These are phyloP conservation scores for Phytopythium montanum DNA, from an alignment of 352 stramenopile genomes.

Conservation along the genomic window DNA sequence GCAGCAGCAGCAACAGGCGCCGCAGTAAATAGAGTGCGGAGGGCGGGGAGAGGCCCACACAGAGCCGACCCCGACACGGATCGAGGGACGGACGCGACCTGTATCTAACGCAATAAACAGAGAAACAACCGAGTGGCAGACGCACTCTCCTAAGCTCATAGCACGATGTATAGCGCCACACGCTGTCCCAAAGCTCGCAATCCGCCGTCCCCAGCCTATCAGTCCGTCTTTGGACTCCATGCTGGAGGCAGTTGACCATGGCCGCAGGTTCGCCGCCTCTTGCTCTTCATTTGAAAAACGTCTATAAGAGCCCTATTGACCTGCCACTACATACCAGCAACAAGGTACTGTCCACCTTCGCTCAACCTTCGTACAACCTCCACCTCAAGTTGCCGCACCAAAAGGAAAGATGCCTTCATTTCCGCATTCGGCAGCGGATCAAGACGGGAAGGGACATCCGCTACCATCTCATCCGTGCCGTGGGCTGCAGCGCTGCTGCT, in stretches of 20 bases:
- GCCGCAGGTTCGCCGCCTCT: not conserved
- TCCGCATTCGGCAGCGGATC: not conserved
- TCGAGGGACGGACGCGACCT: not conserved
- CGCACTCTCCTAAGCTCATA: not conserved
- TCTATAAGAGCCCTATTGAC: not conserved
- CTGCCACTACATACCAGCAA: not conserved
- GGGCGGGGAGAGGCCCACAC: too few species aligned
- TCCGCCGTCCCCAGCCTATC: not conserved
- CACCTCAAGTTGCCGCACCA: not conserved
- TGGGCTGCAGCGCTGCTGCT: too few species aligned
- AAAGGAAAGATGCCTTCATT: not conserved
- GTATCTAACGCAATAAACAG: conserved; percentile 4
- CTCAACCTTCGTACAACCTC: not conserved
- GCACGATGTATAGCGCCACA: not conserved
- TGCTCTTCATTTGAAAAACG: not conserved
- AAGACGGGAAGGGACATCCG: not conserved
- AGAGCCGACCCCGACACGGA: not conserved
- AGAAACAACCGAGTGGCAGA: not conserved
- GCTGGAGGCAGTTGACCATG: not conserved
- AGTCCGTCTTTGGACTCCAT: not conserved
- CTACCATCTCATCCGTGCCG: not conserved
- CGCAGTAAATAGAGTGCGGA: conserved; percentile 13
- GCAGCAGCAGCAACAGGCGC: conserved; percentile 40
- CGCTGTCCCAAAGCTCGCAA: not conserved
- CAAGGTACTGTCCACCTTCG: not conserved